These are phyloP conservation scores for Triticum turgidum DNA, from an alignment of 176 grass and related monocot genomes.

Conservation along the genomic window DNA sequence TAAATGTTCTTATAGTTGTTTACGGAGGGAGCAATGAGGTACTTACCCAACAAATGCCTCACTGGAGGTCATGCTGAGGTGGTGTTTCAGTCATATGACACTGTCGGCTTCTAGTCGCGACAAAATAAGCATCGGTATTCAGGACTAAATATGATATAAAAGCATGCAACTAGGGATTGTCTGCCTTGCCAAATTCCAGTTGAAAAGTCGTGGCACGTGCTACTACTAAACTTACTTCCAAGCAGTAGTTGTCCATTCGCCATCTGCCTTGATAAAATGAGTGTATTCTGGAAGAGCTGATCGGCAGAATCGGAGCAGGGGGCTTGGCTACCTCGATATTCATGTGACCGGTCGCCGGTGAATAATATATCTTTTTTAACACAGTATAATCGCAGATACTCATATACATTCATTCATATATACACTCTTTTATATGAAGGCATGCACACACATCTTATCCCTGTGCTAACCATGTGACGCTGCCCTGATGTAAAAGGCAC, in stretches of 20 bases:
- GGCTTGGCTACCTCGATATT: background rate
- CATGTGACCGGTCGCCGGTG: too few relatives aligned
- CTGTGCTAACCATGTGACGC: background rate
- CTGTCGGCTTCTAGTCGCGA: background rate
- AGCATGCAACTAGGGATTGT: background rate
- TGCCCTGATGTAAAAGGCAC: background rate
- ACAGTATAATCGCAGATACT: too few relatives aligned
- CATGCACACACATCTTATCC: too few relatives aligned
- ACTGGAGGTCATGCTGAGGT: background rate
- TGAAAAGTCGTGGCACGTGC: background rate
- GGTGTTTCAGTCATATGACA: conserved; percentile 6
- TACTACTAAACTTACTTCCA: background rate
- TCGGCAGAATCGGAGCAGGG: background rate
- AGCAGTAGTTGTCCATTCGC: background rate
- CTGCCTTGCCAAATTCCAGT: background rate
- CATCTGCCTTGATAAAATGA: background rate
- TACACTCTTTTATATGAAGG: too few relatives aligned
- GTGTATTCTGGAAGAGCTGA: background rate
- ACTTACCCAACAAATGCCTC: too few relatives aligned
- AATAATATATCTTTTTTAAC: background rate
- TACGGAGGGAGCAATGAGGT: too few relatives aligned
- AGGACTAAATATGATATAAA: background rate
- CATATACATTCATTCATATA: too few relatives aligned
- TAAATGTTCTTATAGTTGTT: too few relatives aligned
- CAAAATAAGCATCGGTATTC: background rate